Conservation (phyloP, 2,329 filamentous ascomycete genomes). For the Neopestalotiopsis rosae region DNA sequence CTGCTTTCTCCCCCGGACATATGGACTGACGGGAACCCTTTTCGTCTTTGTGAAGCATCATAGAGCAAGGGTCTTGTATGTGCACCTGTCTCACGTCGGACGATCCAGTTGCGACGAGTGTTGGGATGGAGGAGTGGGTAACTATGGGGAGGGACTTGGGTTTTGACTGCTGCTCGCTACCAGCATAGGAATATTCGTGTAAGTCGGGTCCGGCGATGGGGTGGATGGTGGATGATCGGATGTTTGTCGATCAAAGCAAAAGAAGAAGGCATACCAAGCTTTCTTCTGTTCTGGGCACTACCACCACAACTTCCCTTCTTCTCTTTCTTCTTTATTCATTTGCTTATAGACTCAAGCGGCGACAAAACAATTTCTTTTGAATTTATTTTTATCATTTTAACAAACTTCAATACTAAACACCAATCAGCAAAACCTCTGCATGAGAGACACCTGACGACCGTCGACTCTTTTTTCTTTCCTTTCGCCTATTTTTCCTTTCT, state of each 20-base stretch:
- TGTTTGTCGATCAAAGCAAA: neutral
- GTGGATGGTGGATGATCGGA: neutral
- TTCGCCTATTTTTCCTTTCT: slow-evolving; percentile 8
- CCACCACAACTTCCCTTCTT: neutral
- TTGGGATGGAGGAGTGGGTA: neutral
- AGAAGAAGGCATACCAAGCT: slow-evolving; percentile 4
- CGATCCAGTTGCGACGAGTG: slow-evolving; percentile 9
- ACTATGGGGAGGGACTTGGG: neutral
- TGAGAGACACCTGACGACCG: neutral
- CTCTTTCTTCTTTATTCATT: slow-evolving; percentile 10
- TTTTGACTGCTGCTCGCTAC: neutral
- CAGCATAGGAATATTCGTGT: neutral
- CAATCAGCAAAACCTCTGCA: neutral
- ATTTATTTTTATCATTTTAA: neutral
- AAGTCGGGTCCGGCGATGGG: neutral
- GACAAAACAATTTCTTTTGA: neutral
- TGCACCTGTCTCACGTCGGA: slow-evolving; percentile 15
- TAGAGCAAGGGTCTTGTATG: neutral
- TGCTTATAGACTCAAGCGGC: neutral
- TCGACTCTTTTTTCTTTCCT: slow-evolving; percentile 11
- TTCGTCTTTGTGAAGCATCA: neutral
- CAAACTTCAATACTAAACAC: neutral
- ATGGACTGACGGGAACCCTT: neutral
- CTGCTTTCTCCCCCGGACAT: neutral
- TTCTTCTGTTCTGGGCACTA: neutral